These are phyloP conservation scores for Diutina catenulata DNA, from an alignment of 1,139 yeast genomes.

Conservation along the genomic window DNA sequence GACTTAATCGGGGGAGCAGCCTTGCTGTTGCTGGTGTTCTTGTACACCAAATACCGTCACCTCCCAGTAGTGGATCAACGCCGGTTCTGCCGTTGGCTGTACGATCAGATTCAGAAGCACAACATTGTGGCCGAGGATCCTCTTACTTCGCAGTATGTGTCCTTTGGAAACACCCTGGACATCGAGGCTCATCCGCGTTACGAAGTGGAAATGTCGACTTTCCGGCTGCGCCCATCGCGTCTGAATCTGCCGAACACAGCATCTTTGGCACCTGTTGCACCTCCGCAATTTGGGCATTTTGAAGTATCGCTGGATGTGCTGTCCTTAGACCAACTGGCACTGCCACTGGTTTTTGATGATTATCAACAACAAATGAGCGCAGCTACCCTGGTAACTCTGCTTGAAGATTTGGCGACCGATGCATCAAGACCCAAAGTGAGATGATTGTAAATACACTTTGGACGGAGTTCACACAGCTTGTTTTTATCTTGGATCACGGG, in stretches of 20 bases:
- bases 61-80: conserved; percentile 57
- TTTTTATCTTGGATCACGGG: too few relatives aligned
- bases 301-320: conserved; percentile 5
- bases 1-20: conserved; percentile 88
- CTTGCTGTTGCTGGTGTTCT: conserved; percentile 59
- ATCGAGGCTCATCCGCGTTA: too few relatives aligned
- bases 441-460: too few relatives aligned
- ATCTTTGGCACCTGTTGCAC: neutral
- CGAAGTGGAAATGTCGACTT: too few relatives aligned
- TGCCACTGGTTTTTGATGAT: conserved; percentile 5
- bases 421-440: conserved; percentile 1
- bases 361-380: conserved; percentile 1
- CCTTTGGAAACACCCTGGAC: neutral
- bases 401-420: conserved; percentile 4
- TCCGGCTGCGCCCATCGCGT: too few relatives aligned
- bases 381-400: conserved; percentile 5
- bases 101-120: conserved; percentile 24
- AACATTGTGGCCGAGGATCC: conserved; percentile 24
- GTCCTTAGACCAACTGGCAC: conserved; percentile 4
- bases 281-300: neutral
- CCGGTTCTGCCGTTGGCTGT: conserved; percentile 81
- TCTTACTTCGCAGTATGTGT: conserved; percentile 10
- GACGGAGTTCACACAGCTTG: too few relatives aligned
- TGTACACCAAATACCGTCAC: conserved; percentile 58
- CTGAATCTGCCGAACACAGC: too few relatives aligned